These are phyloP conservation scores for Aureobasidium mangrovei DNA, from an alignment of 2,329 filamentous ascomycete genomes.

Conservation along the genomic window DNA sequence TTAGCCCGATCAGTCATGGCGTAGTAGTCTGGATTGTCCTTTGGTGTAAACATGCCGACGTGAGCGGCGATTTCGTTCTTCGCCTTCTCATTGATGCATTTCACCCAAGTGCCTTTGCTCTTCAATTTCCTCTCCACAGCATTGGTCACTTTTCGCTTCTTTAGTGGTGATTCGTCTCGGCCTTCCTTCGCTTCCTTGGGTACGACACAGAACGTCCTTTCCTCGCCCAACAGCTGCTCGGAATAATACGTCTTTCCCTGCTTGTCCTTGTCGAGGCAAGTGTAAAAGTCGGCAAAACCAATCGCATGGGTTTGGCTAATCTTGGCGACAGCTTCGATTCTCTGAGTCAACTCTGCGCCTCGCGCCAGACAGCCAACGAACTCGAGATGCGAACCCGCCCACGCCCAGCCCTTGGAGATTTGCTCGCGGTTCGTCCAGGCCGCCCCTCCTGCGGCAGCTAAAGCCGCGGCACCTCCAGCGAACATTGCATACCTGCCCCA, in stretches of 20 bases:
- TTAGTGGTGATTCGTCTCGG: conserved; percentile 16
- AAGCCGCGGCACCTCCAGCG: conserved; percentile 70
- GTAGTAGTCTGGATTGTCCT: conserved; percentile 64
- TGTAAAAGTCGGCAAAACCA: conserved; percentile 82
- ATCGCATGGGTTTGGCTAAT: conserved; percentile 58
- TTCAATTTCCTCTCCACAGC: conserved; percentile 24
- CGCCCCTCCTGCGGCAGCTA: conserved; percentile 74
- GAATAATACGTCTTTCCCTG: conserved; percentile 41
- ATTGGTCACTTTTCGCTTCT: conserved; percentile 20
- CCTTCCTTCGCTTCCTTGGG: conserved; percentile 44
- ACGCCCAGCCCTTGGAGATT: conserved; percentile 64
- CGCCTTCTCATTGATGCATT: conserved; percentile 70
- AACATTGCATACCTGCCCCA: conserved; percentile 83
- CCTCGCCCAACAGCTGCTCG: conserved; percentile 54
- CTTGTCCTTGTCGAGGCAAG: conserved; percentile 60
- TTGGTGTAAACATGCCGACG: conserved; percentile 66
- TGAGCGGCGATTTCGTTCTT: conserved; percentile 74
- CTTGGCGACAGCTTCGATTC: conserved; percentile 59
- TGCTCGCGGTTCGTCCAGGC: conserved; percentile 80
- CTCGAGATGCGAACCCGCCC: conserved; percentile 84
- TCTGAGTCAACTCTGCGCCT: conserved; percentile 69
- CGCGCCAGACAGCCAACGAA: conserved; percentile 85
- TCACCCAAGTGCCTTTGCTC: conserved; percentile 50
- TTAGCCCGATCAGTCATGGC: conserved; percentile 57
- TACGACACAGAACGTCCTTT: conserved; percentile 83